Base-by-base conservation (phyloP, 805 yeast genomes). In the Wickerhamomyces chambardii region DNA sequence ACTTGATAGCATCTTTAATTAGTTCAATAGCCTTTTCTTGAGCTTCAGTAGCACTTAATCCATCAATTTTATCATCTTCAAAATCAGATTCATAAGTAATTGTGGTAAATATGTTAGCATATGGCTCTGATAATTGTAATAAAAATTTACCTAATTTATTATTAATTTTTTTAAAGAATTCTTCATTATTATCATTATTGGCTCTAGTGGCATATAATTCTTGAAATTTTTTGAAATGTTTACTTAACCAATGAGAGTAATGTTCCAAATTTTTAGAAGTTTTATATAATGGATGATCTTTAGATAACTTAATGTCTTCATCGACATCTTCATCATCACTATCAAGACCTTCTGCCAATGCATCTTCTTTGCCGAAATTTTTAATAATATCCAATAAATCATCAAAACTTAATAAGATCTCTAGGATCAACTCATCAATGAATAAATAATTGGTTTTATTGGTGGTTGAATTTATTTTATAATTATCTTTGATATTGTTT, bases 311-410 rank as follows among this genome's bases (percentile, higher is more conserved):
- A 12, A 35, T 37, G n/a, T 42, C 48, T 15, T 31, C 41, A 14
- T 50, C 45, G 9, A 48, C 56, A 12, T 56, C 68, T 35, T 73
- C 81, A 27, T 59, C 63, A 35, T 73, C 80, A 50, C 76, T 70
- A 38, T 74, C 84, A 22, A 76, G 59, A 11, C 78, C 80, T 45
- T 76, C 84, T 22, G 65, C 70, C 18, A 69, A 63, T 32, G 70
- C 53, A 16, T 61, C 58, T 29, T 66, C 69, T 30, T 65, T 62
- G 19, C 86, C 89, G 41, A 82, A 81, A 48, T 75, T 73, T 42
- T 73, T 75, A 24, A 78, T 64, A 40, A 82, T 72, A 37, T 81
- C 89, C 24, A 83, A 56, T 40, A 81, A 58, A 51, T 81, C 90
- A 51, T 82, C 84, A 31, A 78, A 58, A 2, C 74, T 65, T 36